Evolutionary conservation across 1,284 basidiomycete species (phyloP).

Genomic region (Ceratobasidium sp.): DNA sequence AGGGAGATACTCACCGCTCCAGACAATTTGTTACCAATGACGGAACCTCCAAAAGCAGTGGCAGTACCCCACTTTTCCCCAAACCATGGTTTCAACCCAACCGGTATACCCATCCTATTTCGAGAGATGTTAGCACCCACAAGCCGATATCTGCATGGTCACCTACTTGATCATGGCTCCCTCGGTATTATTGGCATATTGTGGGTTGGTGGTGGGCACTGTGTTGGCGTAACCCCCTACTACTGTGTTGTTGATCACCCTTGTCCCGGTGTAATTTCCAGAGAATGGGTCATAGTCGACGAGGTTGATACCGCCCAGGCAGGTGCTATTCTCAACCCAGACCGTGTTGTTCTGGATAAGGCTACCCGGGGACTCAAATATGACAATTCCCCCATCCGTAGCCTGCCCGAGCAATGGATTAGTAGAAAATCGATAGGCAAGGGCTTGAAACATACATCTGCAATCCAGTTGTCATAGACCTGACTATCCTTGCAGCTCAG

Average conservation of each 20-base stretch:
- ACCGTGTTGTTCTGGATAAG: slow-evolving; percentile 58
- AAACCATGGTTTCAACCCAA: slow-evolving; percentile 72
- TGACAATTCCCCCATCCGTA: slow-evolving; percentile 55
- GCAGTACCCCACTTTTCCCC: slow-evolving; percentile 71
- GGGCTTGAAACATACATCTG: slow-evolving; percentile 55
- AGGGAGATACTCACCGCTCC: slow-evolving; percentile 64
- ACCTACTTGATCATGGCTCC: slow-evolving; percentile 73
- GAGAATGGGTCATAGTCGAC: slow-evolving; percentile 81
- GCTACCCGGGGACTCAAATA: slow-evolving; percentile 59
- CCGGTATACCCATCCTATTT: slow-evolving; percentile 63
- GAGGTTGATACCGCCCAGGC: slow-evolving; percentile 62
- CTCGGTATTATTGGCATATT: slow-evolving; percentile 60
- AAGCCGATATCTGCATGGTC: too few relatives aligned
- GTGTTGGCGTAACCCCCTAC: slow-evolving; percentile 72
- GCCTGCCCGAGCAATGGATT: slow-evolving; percentile 14
- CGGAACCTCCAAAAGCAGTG: slow-evolving; percentile 69
- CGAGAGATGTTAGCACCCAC: too few relatives aligned
- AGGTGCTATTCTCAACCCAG: slow-evolving; percentile 36
- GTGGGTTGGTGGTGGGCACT: slow-evolving; percentile 11
- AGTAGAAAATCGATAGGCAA: neutral
- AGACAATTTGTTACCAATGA: slow-evolving; percentile 75
- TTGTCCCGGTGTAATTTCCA: slow-evolving; percentile 76
- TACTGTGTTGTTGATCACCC: slow-evolving; percentile 80
- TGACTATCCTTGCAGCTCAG: slow-evolving; percentile 56
- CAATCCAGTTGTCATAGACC: slow-evolving; percentile 59